Evolutionary conservation across 2,329 filamentous ascomycete genomes (phyloP).

Genomic region (Pyricularia sp.): DNA sequence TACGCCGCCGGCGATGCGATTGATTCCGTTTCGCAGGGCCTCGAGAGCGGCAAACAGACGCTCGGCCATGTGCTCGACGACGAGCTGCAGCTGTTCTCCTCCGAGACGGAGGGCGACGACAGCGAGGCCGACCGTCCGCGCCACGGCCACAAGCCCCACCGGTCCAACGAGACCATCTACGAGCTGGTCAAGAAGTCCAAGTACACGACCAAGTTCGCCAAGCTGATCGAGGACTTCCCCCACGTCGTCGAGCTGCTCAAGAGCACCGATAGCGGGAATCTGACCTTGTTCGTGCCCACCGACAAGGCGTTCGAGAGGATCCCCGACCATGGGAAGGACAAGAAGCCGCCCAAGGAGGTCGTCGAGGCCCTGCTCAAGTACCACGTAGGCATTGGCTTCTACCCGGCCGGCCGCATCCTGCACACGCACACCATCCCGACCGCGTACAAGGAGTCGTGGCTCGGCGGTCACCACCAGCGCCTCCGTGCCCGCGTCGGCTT

Average conservation of each 20-base stretch:
- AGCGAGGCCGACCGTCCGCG: slow-evolving; percentile 9
- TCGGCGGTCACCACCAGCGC: slow-evolving; percentile 62
- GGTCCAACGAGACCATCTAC: slow-evolving; percentile 65
- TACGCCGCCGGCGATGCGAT: slow-evolving; percentile 8
- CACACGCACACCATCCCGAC: slow-evolving; percentile 67
- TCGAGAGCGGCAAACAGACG: slow-evolving; percentile 9
- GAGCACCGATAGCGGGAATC: slow-evolving; percentile 56
- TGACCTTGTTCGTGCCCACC: slow-evolving; percentile 74
- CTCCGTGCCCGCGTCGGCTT: slow-evolving; percentile 57
- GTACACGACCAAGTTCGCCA: slow-evolving; percentile 67
- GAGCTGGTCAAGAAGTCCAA: slow-evolving; percentile 68
- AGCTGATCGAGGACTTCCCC: slow-evolving; percentile 63
- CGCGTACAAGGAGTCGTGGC: slow-evolving; percentile 42
- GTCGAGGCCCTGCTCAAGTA: slow-evolving; percentile 64
- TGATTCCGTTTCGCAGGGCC: slow-evolving; percentile 8
- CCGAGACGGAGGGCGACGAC: background rate
- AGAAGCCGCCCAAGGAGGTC: slow-evolving; percentile 60
- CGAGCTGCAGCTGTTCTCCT: slow-evolving; percentile 2
- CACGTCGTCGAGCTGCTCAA: slow-evolving; percentile 68
- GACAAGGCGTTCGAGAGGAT: slow-evolving; percentile 63
- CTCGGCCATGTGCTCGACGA: slow-evolving; percentile 8
- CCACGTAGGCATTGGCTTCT: slow-evolving; percentile 61
- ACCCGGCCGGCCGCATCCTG: slow-evolving; percentile 57
- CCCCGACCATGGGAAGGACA: slow-evolving; percentile 25
- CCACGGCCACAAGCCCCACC: slow-evolving; percentile 16